Base-by-base conservation (phyloP, 345 rosid genomes). In the Hibiscus mutabilis region DNA sequence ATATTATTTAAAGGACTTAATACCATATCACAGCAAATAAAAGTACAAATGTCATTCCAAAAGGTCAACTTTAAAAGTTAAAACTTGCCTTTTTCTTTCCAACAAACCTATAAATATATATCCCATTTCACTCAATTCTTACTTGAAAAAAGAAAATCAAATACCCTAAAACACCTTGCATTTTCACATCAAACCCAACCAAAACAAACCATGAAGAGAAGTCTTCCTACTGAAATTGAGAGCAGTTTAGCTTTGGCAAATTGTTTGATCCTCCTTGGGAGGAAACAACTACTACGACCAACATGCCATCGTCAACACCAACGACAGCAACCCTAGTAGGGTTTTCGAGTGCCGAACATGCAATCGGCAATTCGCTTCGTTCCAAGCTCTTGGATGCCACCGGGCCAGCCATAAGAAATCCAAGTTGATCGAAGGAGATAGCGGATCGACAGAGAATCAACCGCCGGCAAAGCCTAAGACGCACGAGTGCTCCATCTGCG, bases 401-500 rank as follows among this genome's bases (percentile, higher is more conserved):
- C 73, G 91, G 2, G 94, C 91, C 0, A 89, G 94, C 70, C 94
- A 89, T 74, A 89, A 86, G 83, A 89, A 84, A 80, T 84, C 86
- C 0, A 76, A 76, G 82, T 35, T 80, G 66, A 52, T 6, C 24
- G 70, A 55, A 0, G 73, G 78, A 3, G 79, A 27, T 0, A 74
- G 57, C 0, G 69, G 62, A 6, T 2, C 63, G 15, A 24, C 16
- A 0, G 79, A 79, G 56, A 56, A 55, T 1, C 72, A 66, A 1
- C 56, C 76, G 0, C 85, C 88, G 12, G 62, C 46, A 2, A 88
- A 88, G 76, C 79, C 85, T 1, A 89, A 87, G 70, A 80, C 89
- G 0, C 97, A 91, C 51, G 91, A 87, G 82, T 93, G 98, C 73
- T 89, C 96, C 2, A 84, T 93, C 0, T 93, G 98, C 31, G 98